These are phyloP conservation scores for Medicago arabica DNA, from an alignment of 306 rosid genomes.

Conservation along the genomic window DNA sequence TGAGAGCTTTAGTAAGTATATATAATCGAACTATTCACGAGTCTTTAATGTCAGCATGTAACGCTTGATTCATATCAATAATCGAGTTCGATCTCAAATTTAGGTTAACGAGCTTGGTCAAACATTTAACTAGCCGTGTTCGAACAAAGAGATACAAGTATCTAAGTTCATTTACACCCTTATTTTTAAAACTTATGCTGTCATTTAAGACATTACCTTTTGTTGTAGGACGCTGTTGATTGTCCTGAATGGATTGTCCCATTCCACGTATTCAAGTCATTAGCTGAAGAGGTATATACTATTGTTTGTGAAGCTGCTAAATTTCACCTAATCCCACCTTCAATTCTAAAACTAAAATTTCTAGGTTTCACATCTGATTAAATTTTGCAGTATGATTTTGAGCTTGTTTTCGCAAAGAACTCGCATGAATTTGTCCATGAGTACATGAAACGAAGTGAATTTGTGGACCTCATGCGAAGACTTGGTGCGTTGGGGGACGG, in stretches of 20 bases:
- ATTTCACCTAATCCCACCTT: too few species aligned
- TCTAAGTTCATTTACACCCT: neutral
- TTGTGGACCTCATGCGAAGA: conserved; percentile 88
- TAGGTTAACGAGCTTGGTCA: too few species aligned
- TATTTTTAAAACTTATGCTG: neutral
- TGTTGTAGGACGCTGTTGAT: conserved; percentile 92
- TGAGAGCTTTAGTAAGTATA: neutral
- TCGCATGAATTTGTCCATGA: conserved; percentile 84
- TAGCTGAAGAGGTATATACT: conserved; percentile 99
- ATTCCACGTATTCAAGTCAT: conserved; percentile 75
- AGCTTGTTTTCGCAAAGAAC: conserved; percentile 84
- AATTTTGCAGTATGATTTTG: conserved; percentile 84
- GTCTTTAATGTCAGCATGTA: too few species aligned
- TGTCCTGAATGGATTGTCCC: too few species aligned
- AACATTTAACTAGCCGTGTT: too few species aligned
- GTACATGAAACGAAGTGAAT: conserved; percentile 78
- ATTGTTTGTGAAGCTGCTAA: too few species aligned
- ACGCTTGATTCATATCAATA: too few species aligned
- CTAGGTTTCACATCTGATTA: too few species aligned
- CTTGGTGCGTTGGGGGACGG: conserved; percentile 98
- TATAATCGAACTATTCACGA: too few species aligned
- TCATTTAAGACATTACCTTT: conserved; percentile 13
- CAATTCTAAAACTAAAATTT: too few species aligned
- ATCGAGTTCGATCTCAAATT: too few species aligned
- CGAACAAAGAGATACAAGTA: neutral